Base-by-base conservation (phyloP, 179 eudicot species). In the Nepenthes alata region DNA sequence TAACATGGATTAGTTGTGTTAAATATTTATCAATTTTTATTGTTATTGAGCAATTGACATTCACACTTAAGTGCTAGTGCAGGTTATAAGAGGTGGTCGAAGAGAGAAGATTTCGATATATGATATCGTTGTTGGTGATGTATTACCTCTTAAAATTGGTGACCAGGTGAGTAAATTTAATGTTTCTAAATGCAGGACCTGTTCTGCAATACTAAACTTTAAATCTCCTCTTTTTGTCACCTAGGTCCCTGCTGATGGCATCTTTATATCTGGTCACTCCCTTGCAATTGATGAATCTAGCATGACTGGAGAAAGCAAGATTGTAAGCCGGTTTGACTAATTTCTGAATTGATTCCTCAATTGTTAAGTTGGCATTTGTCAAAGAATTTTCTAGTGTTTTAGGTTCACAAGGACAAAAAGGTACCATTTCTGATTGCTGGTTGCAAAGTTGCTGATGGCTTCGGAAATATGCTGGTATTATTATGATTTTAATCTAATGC, bases 291-390 rank as follows among this genome's bases (percentile, higher is more conserved):
- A 91, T 72, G 97, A 91, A 81, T 91, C 96, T 10, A 88, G 97
- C 82, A 88, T 91, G 97, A 91, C 96, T 16, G 97, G 96, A 64
- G 97, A 91, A 75, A 88, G 96, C 89, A 86, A 85, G 81, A 81
- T 79, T 70, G 97, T 91, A 79, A 85, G 95, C 73, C 64, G 57
- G 61, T 67, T 76, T 50, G 78, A 63, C 62, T 37, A 64, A 61
- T 50, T 51, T 63, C 60, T 48, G 8, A 65, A 67, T 13, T 47
- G 6, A 57, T 36, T 35, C 3, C 38, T 36, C 9, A 37, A 51
- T 55, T 54, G 50, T 53, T 55, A 57, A 51, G 44, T 55, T 6
- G 52, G 58, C 55, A 41, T 61, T 53, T 74, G 41, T 66, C 45
- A 60, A 59, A 37, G 55, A 10, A 35, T 15, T 25, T 58, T 68